These are phyloP conservation scores for Rhynchospora tenuis DNA, from an alignment of 176 grass and related monocot species.

Conservation along the genomic window DNA sequence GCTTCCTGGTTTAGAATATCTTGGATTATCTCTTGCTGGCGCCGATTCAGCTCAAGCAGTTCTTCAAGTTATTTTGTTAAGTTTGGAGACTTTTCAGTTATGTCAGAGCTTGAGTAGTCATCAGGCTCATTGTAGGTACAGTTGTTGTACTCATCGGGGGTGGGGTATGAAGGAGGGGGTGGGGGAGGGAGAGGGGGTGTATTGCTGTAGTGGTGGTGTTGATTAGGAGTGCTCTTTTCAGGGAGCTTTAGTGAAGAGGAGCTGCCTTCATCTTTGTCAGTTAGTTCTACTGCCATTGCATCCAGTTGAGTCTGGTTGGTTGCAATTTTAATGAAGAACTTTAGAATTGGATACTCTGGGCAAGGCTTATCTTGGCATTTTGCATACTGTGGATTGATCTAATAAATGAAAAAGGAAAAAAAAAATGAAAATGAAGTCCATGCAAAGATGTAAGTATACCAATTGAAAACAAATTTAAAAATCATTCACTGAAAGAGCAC, in stretches of 20 bases:
- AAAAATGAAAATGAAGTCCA: background rate
- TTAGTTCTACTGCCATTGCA: conserved; percentile 33
- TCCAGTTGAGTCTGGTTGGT: conserved; percentile 21
- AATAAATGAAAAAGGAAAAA: conserved; percentile 6
- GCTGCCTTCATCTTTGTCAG: conserved; percentile 17
- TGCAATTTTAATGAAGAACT: conserved; percentile 21
- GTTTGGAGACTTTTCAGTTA: conserved; percentile 5
- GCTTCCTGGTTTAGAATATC: conserved; percentile 18
- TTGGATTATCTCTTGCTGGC: conserved; percentile 22
- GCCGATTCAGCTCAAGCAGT: conserved; percentile 15
- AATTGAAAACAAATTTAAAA: background rate
- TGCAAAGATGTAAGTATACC: background rate
- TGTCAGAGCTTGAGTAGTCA: conserved; percentile 17
- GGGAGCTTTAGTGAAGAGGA: conserved; percentile 17
- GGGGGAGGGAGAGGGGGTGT: background rate
- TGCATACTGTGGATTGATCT: conserved; percentile 32
- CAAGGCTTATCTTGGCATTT: conserved; percentile 26
- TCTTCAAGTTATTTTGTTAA: conserved; percentile 30
- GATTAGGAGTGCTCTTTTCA: conserved; percentile 22
- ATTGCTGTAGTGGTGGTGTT: conserved; percentile 12
- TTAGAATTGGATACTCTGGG: conserved; percentile 29
- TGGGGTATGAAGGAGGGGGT: background rate
- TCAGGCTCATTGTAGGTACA: conserved; percentile 3
- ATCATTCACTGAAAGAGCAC: background rate
- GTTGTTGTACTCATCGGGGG: background rate